Conservation (phyloP, 2,329 filamentous ascomycete genomes). For the Xylaria hypoxylon region DNA sequence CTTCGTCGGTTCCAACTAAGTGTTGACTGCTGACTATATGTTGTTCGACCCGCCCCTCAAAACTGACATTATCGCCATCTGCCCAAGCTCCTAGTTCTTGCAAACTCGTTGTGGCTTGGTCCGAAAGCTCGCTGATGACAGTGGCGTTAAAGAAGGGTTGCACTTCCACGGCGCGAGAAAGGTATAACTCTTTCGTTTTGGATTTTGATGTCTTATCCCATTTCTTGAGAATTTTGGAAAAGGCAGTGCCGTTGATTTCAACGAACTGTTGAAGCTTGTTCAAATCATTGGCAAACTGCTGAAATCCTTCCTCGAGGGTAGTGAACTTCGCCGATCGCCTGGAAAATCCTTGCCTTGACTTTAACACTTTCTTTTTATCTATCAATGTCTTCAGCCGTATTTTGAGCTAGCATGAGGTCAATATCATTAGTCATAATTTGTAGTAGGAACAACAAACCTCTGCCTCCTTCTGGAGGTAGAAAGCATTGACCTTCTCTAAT, state of each 20-base stretch:
- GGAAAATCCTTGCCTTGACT: constrained; percentile 82
- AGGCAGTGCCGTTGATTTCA: constrained; percentile 96
- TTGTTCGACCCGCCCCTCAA: constrained; percentile 71
- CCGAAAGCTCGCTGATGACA: constrained; percentile 95
- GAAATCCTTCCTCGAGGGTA: constrained; percentile 94
- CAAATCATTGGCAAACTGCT: constrained; percentile 94
- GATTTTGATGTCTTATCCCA: constrained; percentile 99
- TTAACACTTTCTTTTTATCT: constrained; percentile 93
- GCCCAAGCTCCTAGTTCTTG: constrained; percentile 97
- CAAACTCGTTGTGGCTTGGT: constrained; percentile 95
- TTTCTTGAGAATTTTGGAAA: constrained; percentile 99
- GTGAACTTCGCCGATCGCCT: constrained; percentile 94
- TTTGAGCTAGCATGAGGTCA: constrained; percentile 74
- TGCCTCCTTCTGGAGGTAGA: constrained; percentile 97
- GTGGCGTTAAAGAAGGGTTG: constrained; percentile 98
- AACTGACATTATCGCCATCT: constrained; percentile 92
- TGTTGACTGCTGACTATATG: constrained; percentile 75
- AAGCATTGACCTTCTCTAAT: constrained; percentile 97
- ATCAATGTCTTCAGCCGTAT: constrained; percentile 90
- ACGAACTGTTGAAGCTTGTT: constrained; percentile 99
- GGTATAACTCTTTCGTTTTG: constrained; percentile 96
- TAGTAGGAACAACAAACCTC: constrained; percentile 71
- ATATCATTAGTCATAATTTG: constrained; percentile 1
- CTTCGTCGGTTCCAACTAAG: constrained; percentile 81
- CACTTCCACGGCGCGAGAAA: constrained; percentile 94